A percentile compares a stretch with the other conserved stretches of the same genome.
Conservation (phyloP, 345 rosid species). For the Draba incana region DNA sequence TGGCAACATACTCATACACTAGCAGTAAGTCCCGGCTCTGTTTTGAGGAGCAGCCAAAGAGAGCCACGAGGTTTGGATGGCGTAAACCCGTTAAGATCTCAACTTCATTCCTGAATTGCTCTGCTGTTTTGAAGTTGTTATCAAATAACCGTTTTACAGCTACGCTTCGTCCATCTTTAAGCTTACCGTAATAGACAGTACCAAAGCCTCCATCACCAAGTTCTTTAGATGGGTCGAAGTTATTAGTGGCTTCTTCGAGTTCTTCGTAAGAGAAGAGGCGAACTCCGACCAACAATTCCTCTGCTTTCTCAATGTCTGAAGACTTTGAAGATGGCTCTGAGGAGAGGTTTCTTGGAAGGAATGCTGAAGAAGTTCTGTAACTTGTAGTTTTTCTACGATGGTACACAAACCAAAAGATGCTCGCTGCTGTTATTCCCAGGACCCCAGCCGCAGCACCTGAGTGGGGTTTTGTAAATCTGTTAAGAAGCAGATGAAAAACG, state of each 20-base stretch:
- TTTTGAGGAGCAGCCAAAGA: constrained; percentile 88
- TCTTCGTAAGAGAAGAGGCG: constrained; percentile 63
- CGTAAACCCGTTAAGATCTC: constrained; percentile 66
- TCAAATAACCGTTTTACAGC: constrained; percentile 89
- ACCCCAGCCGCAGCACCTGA: constrained; percentile 41
- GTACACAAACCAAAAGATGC: constrained; percentile 22
- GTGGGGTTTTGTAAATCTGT: not conserved
- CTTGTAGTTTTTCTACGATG: constrained; percentile 40
- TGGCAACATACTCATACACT: constrained; percentile 77
- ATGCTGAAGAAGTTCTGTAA: constrained; percentile 40
- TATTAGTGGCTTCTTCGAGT: constrained; percentile 70
- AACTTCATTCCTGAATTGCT: constrained; percentile 87
- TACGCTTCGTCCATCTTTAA: constrained; percentile 75
- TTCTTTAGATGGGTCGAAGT: constrained; percentile 68
- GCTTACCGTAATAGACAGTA: constrained; percentile 83
- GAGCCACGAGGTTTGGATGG: constrained; percentile 72
- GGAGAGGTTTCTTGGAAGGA: constrained; percentile 44
- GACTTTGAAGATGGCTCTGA: constrained; percentile 48
- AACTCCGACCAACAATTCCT: constrained; percentile 46
- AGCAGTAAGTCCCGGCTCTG: constrained; percentile 73
- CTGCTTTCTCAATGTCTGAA: constrained; percentile 54
- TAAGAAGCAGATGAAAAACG: not conserved
- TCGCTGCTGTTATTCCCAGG: constrained; percentile 31
- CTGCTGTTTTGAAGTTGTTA: constrained; percentile 71
- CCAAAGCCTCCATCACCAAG: constrained; percentile 98